phyloP scores from a whole-genome alignment of 495 filamentous ascomycete genomes.

The Aspergillus carlsbadensis region DNA sequence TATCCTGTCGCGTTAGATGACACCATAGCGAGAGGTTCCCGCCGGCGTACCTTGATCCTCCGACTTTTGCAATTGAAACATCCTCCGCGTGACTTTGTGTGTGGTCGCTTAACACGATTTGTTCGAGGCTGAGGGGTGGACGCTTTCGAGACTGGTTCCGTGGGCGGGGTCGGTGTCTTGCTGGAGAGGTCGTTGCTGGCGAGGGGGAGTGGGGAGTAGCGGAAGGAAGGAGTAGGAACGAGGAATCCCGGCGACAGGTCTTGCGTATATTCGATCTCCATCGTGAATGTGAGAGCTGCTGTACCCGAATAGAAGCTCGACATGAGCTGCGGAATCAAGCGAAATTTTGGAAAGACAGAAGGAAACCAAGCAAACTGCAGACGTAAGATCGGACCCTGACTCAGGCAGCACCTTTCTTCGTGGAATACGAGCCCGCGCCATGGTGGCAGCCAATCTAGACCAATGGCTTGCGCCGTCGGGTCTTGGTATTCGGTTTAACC shows the following conservation, averaged over 20 bases:
- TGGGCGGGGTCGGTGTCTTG: background rate
- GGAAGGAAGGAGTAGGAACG: background rate
- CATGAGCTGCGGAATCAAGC: too few relatives aligned
- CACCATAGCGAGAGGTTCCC: background rate
- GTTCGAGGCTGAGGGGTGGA: background rate
- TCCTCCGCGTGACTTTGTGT: slow-evolving; percentile 62
- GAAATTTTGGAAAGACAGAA: background rate
- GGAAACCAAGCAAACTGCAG: background rate
- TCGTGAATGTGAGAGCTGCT: background rate
- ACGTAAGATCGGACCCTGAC: background rate
- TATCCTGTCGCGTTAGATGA: background rate
- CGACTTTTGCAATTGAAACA: slow-evolving; percentile 66
- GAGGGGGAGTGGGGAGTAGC: background rate
- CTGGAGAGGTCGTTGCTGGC: background rate
- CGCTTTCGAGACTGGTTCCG: background rate
- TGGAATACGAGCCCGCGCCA: background rate
- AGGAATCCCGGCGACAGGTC: background rate
- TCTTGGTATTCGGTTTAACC: too few relatives aligned
- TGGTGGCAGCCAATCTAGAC: background rate
- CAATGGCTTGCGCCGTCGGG: too few relatives aligned
- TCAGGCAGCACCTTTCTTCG: background rate
- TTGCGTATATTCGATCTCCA: background rate
- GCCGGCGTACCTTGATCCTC: slow-evolving; percentile 49
- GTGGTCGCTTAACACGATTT: slow-evolving; percentile 25
- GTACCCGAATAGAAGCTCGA: background rate